Evolutionary conservation across 495 filamentous ascomycete genomes (phyloP), one percentile per base, ranked within the genome.

Genomic region (Hypomontagnella submonticulosa): DNA sequence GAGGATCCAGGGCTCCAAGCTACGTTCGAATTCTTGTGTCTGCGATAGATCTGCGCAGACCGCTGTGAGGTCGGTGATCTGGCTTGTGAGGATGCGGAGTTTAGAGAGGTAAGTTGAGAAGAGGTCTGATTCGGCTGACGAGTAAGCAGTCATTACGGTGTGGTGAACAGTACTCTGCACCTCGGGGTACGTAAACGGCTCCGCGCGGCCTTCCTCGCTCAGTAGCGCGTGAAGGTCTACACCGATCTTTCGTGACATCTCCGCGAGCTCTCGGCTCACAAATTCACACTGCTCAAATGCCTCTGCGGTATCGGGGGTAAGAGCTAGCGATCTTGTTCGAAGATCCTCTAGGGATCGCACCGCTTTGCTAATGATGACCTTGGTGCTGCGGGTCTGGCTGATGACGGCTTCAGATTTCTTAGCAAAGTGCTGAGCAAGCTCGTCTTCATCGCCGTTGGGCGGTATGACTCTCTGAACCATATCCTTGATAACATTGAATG

Each of bases 11-110:
- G 95, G 95, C 6, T 88, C 80, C 0, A 69, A 62, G 2, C 79
- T 84, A 61, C 85, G 85, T 56, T 97, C 92, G 69, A 97, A 97
- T 72, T 98, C 95, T 20, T 88, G 83, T 0, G 91, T 94, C 56
- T 89, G 88, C 46, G 85, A 85, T 10, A 97, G 83, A 74, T 96
- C 91, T 3, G 84, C 82, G 19, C 90, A 87, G 37, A 93, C 77
- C 2, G 85, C 84, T 12, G 87, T 86, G 33, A 99, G 84, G 48
- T 92, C 89, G n/a, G 87, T 80, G 4, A 97, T 79, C 33, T 85
- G 80, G 9, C 81, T 80, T 2, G 84, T 88, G n/a, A 91, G 72
- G 37, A 79, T 78, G 44, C 88, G 87, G 34, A 97, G 76, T 63
- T 84, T 89, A 54, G 80, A 85, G 51, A 84, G 74, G 41, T 96